Percentiles rank a stretch among this genome's conserved stretches.
phyloP scores from a whole-genome alignment of 768 basidiomycete species.

The Hygrophoropsis aurantiaca region DNA sequence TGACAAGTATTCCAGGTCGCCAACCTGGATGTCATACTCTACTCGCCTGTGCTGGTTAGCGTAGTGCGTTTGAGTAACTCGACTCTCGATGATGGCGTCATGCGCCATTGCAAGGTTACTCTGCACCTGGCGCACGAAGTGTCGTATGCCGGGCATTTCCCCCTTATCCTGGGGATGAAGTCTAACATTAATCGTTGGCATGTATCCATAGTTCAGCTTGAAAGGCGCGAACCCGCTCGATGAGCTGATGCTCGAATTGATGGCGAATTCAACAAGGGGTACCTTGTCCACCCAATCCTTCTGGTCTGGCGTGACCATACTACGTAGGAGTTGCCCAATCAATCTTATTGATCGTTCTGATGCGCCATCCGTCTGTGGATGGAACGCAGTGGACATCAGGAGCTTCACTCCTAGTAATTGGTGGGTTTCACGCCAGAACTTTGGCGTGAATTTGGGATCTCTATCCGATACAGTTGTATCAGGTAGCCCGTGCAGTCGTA shows the following conservation, averaged over 20 bases:
- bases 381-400: slow-evolving; percentile 12
- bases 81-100: slow-evolving; percentile 15
- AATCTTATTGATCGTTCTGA: not conserved
- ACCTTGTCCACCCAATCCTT: slow-evolving; percentile 14
- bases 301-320: slow-evolving; percentile 29
- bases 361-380: too few species aligned
- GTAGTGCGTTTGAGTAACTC: slow-evolving; percentile 10
- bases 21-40: slow-evolving; percentile 13
- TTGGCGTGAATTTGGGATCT: too few species aligned
- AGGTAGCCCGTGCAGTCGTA: slow-evolving; percentile 16
- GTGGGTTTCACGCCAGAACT: slow-evolving; percentile 25
- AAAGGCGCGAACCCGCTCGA: slow-evolving; percentile 36
- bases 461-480: slow-evolving; percentile 26
- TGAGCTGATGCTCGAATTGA: slow-evolving; percentile 11
- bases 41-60: slow-evolving; percentile 10
- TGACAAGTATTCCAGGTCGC: slow-evolving; percentile 33
- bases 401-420: slow-evolving; percentile 10
- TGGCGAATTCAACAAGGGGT: too few species aligned
- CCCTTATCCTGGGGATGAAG: slow-evolving; percentile 13
- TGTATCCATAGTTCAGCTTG: slow-evolving; percentile 18
- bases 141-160: slow-evolving; percentile 19
- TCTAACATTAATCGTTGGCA: too few species aligned
- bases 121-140: slow-evolving; percentile 22
- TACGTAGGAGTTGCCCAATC: slow-evolving; percentile 20
- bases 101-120: slow-evolving; percentile 19